phyloP scores from a whole-genome alignment of 441 rosid species.

The Populus hybrid region DNA sequence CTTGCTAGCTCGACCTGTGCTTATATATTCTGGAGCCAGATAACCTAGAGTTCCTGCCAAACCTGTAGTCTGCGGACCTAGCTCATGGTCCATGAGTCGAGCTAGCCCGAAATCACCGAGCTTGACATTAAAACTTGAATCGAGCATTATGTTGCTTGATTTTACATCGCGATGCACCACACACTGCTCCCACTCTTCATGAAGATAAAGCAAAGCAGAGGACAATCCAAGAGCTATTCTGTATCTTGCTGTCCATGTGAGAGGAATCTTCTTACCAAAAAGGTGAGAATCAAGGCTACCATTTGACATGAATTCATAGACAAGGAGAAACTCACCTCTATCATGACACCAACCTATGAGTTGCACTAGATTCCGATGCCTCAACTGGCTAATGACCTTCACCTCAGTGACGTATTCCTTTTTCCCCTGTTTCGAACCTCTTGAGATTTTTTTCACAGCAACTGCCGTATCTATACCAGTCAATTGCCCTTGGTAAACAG shows the following conservation, averaged over 20 bases:
- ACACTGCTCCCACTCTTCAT: slow-evolving; percentile 18
- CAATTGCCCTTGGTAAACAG: slow-evolving; percentile 12
- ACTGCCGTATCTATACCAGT: not conserved
- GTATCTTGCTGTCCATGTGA: slow-evolving; percentile 18
- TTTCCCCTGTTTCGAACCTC: not conserved
- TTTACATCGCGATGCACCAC: slow-evolving; percentile 28
- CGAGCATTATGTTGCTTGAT: slow-evolving; percentile 16
- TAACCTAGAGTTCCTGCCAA: slow-evolving; percentile 16
- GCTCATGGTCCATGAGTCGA: slow-evolving; percentile 5
- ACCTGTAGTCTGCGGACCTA: slow-evolving; percentile 3
- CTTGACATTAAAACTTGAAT: slow-evolving; percentile 13
- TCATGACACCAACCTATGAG: slow-evolving; percentile 19
- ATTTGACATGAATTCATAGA: not conserved
- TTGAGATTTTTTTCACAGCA: slow-evolving; percentile 14
- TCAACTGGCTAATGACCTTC: slow-evolving; percentile 1
- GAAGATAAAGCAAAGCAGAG: slow-evolving; percentile 16
- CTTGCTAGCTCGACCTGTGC: slow-evolving; percentile 14
- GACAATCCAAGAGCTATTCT: slow-evolving; percentile 16
- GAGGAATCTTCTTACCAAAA: not conserved
- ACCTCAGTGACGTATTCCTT: slow-evolving; percentile 3
- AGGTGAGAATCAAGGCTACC: slow-evolving; percentile 13
- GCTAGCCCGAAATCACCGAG: slow-evolving; percentile 21
- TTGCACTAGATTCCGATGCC: slow-evolving; percentile 14
- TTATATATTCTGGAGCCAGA: slow-evolving; percentile 15
- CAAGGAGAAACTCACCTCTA: not conserved